Conservation (phyloP, 306 rosid genomes). For the Casuarina glauca region DNA sequence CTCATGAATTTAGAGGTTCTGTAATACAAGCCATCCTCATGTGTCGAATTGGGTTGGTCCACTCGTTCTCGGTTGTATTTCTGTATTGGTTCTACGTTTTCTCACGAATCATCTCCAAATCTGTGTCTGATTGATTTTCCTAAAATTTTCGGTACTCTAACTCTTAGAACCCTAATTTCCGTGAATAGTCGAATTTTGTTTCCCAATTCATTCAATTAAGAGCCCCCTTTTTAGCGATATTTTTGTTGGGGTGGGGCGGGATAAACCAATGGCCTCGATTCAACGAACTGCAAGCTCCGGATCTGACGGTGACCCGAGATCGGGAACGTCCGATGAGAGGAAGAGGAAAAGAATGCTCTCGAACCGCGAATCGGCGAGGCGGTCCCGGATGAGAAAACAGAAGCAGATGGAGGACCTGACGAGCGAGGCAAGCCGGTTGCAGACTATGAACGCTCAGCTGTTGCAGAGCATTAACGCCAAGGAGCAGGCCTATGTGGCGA, state of each 20-base stretch:
- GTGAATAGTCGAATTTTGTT: background rate
- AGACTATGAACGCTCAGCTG: slow-evolving; percentile 46
- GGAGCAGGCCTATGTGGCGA: slow-evolving; percentile 52
- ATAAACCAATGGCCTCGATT: slow-evolving; percentile 49
- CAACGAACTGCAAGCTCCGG: slow-evolving; percentile 65
- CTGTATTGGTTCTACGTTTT: slow-evolving; percentile 69
- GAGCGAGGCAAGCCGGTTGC: slow-evolving; percentile 50
- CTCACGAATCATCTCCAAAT: slow-evolving; percentile 53
- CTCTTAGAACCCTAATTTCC: slow-evolving; percentile 15
- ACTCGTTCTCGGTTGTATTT: slow-evolving; percentile 60
- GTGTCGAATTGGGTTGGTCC: slow-evolving; percentile 53
- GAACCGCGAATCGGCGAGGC: slow-evolving; percentile 89
- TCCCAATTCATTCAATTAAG: background rate
- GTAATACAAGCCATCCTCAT: slow-evolving; percentile 37
- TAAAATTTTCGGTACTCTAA: background rate
- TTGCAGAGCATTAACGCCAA: slow-evolving; percentile 46
- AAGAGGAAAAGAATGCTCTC: slow-evolving; percentile 95
- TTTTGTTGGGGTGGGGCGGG: background rate
- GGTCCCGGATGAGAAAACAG: slow-evolving; percentile 93
- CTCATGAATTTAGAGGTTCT: slow-evolving; percentile 42
- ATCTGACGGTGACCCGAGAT: slow-evolving; percentile 52
- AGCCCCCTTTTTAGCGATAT: background rate
- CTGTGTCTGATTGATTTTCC: background rate
- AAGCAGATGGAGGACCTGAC: slow-evolving; percentile 78
- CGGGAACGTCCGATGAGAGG: slow-evolving; percentile 57